A percentile compares a stretch with the other conserved stretches of the same genome.
Conservation (phyloP, 768 basidiomycete species). For the Chalciporus chontae region DNA sequence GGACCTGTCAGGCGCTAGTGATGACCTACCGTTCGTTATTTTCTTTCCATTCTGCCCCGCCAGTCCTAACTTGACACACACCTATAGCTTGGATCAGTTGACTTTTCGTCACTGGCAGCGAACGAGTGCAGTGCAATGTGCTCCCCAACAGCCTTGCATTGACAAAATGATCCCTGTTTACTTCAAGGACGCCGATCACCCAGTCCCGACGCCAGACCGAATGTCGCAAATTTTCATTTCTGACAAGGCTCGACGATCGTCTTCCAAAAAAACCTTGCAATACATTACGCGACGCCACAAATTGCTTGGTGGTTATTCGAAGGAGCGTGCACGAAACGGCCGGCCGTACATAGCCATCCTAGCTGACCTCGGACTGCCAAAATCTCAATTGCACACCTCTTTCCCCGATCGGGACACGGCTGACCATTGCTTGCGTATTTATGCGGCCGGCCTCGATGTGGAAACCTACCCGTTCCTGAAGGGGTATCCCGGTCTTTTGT, state of each 20-base stretch:
- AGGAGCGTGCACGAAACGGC: too few relatives aligned
- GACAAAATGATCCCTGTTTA: too few relatives aligned
- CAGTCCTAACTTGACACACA: background rate
- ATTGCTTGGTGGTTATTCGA: too few relatives aligned
- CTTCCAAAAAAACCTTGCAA: background rate
- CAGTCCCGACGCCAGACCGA: background rate
- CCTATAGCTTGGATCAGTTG: background rate
- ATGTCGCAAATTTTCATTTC: conserved; percentile 21
- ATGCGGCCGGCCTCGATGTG: background rate
- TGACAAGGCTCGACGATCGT: conserved; percentile 6
- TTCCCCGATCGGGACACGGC: background rate
- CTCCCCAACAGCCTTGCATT: too few relatives aligned
- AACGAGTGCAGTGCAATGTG: too few relatives aligned
- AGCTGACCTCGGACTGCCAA: conserved; percentile 12
- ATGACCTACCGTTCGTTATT: too few relatives aligned
- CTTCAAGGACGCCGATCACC: too few relatives aligned
- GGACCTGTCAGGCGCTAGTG: too few relatives aligned
- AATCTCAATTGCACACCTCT: too few relatives aligned
- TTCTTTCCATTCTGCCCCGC: background rate
- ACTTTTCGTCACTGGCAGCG: background rate
- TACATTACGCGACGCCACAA: too few relatives aligned
- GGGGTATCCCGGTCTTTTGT: background rate
- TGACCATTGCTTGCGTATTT: conserved; percentile 8
- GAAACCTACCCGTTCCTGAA: conserved; percentile 7
- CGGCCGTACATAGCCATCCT: conserved; percentile 10